These are phyloP conservation scores for Echeveria elegans DNA, from an alignment of 164 flowering plant species.

Conservation along the genomic window DNA sequence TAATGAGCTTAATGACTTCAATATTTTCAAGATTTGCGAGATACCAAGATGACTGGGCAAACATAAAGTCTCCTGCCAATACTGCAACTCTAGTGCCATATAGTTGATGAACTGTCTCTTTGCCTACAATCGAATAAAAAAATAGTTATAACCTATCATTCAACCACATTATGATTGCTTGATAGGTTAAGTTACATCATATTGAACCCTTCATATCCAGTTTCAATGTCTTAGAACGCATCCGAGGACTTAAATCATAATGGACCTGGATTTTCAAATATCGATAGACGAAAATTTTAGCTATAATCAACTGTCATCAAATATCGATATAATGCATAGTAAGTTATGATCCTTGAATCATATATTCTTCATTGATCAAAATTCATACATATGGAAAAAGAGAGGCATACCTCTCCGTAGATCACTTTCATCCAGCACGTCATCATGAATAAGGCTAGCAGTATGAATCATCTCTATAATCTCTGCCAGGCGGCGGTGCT, in stretches of 20 bases:
- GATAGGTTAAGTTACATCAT: too few relatives aligned
- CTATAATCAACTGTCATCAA: too few relatives aligned
- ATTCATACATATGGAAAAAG: background rate
- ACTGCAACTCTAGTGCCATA: slow-evolving; percentile 93
- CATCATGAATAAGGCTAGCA: slow-evolving; percentile 95
- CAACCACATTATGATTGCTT: background rate
- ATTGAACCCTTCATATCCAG: background rate
- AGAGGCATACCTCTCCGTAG: slow-evolving; percentile 65
- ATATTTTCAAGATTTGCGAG: slow-evolving; percentile 95
- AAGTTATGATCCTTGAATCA: too few relatives aligned
- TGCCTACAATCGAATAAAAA: slow-evolving; percentile 41
- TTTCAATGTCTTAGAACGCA: background rate
- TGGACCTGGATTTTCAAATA: background rate
- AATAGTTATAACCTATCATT: background rate
- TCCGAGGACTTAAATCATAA: background rate
- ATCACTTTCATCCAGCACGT: slow-evolving; percentile 87
- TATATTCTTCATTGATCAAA: background rate
- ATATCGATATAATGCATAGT: too few relatives aligned
- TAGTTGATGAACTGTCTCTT: slow-evolving; percentile 85
- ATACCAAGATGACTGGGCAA: slow-evolving; percentile 98
- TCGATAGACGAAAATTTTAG: background rate
- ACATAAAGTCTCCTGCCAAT: slow-evolving; percentile 96
- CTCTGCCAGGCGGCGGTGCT: slow-evolving; percentile 92
- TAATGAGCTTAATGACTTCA: slow-evolving; percentile 94
- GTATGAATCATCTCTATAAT: slow-evolving; percentile 98